Evolutionary conservation across 352 stramenopile species (phyloP).

Genomic region (Phytophthora brassicae): DNA sequence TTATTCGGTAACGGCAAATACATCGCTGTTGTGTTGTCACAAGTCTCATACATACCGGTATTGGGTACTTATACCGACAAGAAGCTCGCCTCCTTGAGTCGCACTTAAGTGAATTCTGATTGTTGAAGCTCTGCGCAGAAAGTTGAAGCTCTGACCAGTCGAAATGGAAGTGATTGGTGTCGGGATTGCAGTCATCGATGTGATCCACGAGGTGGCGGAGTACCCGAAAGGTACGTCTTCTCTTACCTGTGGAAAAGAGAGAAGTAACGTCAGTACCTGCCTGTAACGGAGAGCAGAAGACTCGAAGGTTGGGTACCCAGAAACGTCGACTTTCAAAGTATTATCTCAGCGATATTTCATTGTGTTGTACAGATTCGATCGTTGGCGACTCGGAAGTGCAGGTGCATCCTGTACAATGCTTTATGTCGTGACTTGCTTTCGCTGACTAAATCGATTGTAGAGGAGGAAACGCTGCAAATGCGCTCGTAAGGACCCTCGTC

Average conservation of each 20-base stretch:
- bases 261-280: not conserved
- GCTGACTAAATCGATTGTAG: constrained; percentile 21
- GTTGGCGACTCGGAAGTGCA: constrained; percentile 43
- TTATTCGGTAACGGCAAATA: too few species aligned
- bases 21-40: too few species aligned
- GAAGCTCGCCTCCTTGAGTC: not conserved
- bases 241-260: not conserved
- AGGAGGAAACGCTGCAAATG: constrained; percentile 68
- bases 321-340: too few species aligned
- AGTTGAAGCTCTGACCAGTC: too few species aligned
- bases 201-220: constrained; percentile 60
- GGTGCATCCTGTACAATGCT: not conserved
- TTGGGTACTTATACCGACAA: too few species aligned
- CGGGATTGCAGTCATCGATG: constrained; percentile 67
- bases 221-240: constrained; percentile 47
- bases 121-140: constrained; percentile 34
- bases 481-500: constrained; percentile 31
- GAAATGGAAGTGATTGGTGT: constrained; percentile 59
- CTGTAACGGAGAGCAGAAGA: constrained; percentile 41
- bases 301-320: constrained; percentile 39
- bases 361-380: constrained; percentile 43
- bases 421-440: not conserved
- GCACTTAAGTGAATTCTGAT: constrained; percentile 10
- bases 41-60: too few species aligned
- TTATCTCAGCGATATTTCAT: too few species aligned